Conservation (phyloP, 768 basidiomycete genomes). For the Candolleomyces eurysporus region DNA sequence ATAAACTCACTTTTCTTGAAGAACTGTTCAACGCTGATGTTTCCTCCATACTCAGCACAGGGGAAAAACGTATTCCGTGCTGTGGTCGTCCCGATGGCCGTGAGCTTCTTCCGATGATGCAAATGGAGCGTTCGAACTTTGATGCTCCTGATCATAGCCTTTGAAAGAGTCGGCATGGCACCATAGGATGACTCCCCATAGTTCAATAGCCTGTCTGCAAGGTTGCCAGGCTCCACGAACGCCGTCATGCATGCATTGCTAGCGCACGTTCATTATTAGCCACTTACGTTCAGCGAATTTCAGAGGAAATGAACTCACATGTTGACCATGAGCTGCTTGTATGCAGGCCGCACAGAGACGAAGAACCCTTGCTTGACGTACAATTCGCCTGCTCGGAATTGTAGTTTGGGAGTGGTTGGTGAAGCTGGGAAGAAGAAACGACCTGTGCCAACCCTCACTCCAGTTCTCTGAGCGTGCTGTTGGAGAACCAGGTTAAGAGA, state of each 20-base stretch:
- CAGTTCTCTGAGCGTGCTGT: constrained; percentile 39
- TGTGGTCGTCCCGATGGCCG: constrained; percentile 12
- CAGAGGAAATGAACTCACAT: constrained; percentile 28
- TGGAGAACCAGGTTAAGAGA: constrained; percentile 58
- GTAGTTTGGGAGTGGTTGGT: constrained; percentile 19
- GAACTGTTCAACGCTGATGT: constrained; percentile 58
- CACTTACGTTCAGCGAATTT: neutral
- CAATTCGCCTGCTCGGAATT: constrained; percentile 24
- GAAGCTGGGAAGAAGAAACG: constrained; percentile 47
- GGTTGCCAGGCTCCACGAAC: constrained; percentile 54
- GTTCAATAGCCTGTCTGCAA: constrained; percentile 51
- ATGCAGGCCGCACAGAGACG: constrained; percentile 44
- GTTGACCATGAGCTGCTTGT: constrained; percentile 49
- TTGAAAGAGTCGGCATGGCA: constrained; percentile 42
- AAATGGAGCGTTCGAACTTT: constrained; percentile 57
- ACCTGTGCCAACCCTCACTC: constrained; percentile 48
- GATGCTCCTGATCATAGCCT: constrained; percentile 47
- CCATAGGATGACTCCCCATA: constrained; percentile 42
- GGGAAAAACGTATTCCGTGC: constrained; percentile 19
- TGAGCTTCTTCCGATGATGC: constrained; percentile 46
- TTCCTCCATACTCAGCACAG: constrained; percentile 31
- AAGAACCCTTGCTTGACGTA: constrained; percentile 43
- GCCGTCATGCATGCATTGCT: constrained; percentile 56
- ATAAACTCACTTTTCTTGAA: constrained; percentile 52
- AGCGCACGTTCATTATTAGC: neutral